Evolutionary conservation across 164 flowering plant species (phyloP), one percentile per base, ranked within the genome.

Genomic region (Paratinospora sagittata): DNA sequence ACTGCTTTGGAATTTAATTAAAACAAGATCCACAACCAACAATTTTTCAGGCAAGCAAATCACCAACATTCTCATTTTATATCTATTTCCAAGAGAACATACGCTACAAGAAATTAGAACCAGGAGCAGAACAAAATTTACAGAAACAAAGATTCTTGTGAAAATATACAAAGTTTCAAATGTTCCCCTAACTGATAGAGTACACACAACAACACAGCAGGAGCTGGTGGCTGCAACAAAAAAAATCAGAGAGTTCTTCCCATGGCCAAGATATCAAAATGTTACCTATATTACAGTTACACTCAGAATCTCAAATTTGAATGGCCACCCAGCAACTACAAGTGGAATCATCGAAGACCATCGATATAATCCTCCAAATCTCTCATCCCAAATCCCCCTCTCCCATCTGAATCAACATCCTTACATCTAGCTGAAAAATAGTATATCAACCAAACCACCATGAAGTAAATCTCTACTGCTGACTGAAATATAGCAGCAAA

Each of bases 391-490:
- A 92, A 92, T 65, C 85, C 77, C 78, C 85, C 77, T 78, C 92
- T 83, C 10, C 97, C 93, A 39, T 76, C 80, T 8, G 78, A 70
- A 76, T 75, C 62, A n/a, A 87, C 90, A 77, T 83, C 97, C 77
- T 74, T 89, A 81, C 81, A 81, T 81, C 85, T 88, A 0, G 87
- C 89, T 0, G 90, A 89, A 70, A 91, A 85, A 84, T 89, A 96
- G 76, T 81, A 90, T 33, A 88, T 68, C 80, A 93, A 71, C 99
- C 99, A 96, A 68, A 84, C 97, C 66, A 93, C 91, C 93, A 87
- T 91, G 65, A 93, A 93, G 75, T 85, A 93, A 36, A 91, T 93
- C 83, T 96, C 97, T 63, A 82, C 72, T 14, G 81, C 65, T 0
- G 97, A 86, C 82, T 91, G 98, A 16, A 89, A 76, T 69, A 80